A percentile compares a stretch with the other conserved stretches of the same genome.
Evolutionary conservation across 2,329 filamentous ascomycete genomes (phyloP).

Genomic region (Monosporascus sp.): DNA sequence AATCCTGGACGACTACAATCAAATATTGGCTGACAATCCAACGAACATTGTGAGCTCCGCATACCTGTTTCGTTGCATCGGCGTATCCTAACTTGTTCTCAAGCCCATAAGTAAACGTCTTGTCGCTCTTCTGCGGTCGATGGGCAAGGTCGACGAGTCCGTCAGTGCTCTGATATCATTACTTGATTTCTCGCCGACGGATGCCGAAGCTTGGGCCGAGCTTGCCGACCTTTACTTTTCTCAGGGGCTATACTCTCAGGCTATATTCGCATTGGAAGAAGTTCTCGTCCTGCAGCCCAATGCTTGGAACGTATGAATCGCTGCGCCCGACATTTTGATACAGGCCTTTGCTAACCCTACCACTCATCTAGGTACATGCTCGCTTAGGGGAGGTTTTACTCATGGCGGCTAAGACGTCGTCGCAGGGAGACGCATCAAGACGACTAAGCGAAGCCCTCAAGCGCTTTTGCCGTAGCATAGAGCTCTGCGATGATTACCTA

Average conservation of each 20-base stretch:
- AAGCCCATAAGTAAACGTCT: conserved; percentile 82
- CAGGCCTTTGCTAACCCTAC: conserved; percentile 20
- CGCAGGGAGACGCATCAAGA: conserved; percentile 38
- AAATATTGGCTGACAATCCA: conserved; percentile 65
- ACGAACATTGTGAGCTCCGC: conserved; percentile 66
- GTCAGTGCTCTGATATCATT: conserved; percentile 68
- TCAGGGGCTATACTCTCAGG: conserved; percentile 74
- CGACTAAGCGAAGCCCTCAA: conserved; percentile 69
- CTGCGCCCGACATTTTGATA: conserved; percentile 1
- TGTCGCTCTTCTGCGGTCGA: conserved; percentile 70
- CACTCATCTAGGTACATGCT: conserved; percentile 66
- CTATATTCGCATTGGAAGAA: conserved; percentile 85
- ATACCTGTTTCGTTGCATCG: conserved; percentile 1
- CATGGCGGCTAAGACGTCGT: conserved; percentile 52
- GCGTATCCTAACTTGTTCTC: conserved; percentile 1
- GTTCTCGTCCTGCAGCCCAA: conserved; percentile 82
- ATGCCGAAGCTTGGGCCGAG: conserved; percentile 91
- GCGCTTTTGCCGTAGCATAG: conserved; percentile 83
- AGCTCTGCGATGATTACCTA: conserved; percentile 89
- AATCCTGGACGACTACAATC: conserved; percentile 73
- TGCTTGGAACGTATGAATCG: conserved; percentile 80
- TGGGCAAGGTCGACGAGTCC: conserved; percentile 66
- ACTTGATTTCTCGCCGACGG: conserved; percentile 78
- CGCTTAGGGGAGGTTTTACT: conserved; percentile 78
- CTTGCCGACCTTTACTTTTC: conserved; percentile 79